phyloP scores from a whole-genome alignment of 768 basidiomycete genomes.

The Daedaleopsis sinensis region DNA sequence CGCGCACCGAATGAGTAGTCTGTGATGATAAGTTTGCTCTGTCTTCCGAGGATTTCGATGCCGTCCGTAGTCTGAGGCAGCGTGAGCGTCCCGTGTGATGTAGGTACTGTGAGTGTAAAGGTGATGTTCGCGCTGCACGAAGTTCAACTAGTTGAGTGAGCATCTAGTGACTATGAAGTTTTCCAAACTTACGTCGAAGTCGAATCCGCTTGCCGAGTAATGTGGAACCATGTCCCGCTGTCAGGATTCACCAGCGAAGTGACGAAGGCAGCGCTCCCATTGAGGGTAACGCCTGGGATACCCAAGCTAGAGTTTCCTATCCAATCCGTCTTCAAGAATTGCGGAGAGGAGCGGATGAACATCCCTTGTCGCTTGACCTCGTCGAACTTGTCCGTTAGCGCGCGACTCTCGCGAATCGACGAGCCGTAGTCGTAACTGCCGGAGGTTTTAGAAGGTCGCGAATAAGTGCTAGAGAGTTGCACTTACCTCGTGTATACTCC shows the following conservation, averaged over 20 bases:
- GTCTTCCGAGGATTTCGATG: slow-evolving; percentile 66
- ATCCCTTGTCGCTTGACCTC: slow-evolving; percentile 80
- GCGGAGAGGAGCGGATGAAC: slow-evolving; percentile 77
- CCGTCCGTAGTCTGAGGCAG: slow-evolving; percentile 56
- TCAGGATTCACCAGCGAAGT: slow-evolving; percentile 73
- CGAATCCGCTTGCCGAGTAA: slow-evolving; percentile 68
- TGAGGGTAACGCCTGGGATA: slow-evolving; percentile 36
- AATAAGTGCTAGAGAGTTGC: not conserved
- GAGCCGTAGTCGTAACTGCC: slow-evolving; percentile 82
- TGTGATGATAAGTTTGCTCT: slow-evolving; percentile 73
- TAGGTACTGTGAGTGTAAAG: slow-evolving; percentile 66
- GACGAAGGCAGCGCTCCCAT: slow-evolving; percentile 55
- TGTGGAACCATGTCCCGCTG: slow-evolving; percentile 64
- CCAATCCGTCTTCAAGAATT: slow-evolving; percentile 80
- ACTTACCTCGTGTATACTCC: slow-evolving; percentile 59
- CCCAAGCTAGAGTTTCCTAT: slow-evolving; percentile 63
- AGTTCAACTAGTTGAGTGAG: not conserved
- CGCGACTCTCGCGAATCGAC: slow-evolving; percentile 68
- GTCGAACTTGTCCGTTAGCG: slow-evolving; percentile 66
- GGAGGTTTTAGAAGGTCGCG: not conserved
- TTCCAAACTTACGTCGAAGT: slow-evolving; percentile 57
- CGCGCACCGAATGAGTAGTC: slow-evolving; percentile 67
- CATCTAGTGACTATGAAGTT: not conserved
- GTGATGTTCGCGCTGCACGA: slow-evolving; percentile 44
- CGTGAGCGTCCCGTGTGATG: slow-evolving; percentile 52